Base-by-base conservation (phyloP, 352 stramenopile genomes). In the Pythium volutum region DNA sequence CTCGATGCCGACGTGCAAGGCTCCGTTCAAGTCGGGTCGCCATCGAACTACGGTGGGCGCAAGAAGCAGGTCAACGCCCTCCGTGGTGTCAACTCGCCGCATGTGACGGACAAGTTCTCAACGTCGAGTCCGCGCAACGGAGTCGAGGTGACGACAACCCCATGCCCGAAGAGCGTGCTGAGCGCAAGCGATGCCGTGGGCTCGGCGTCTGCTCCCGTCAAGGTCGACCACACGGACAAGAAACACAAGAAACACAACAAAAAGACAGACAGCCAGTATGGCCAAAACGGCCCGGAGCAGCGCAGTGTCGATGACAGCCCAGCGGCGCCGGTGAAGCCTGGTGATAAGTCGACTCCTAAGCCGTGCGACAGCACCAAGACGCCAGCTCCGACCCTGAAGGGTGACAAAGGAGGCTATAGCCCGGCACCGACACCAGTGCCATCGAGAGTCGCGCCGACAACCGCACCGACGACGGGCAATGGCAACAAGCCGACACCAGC, bases 41-140 rank as follows among this genome's bases (percentile, higher is more conserved):
- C 73, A 10, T 73, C 62, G 26, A 78, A 76, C 43, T 83, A 83
- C 22, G 67, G 52, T 12, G 67, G 59, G 11, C 64, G 64, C 47
- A 72, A 68, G 55, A 79, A 76, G 29, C 54, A 79, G 12, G 42
- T n/a, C 10, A 69, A 66, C 25, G 50, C 38, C 14, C 59, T 83
- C 22, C 76, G 76, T 33, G 61, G 69, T 36, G 59, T 86, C 46
- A 69, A 75, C 29, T 81, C 74, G 26, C 76, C 74, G 16, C 56
- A 69, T 9, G 56, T 62, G 26, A 51, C 58, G 16, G 74, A 45
- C 41, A 77, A 78, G 56, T 85, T 76, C 57, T 76, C 71, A 46
- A 67, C 62, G 11, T 71, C 63, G 8, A 81, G 76, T 57, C 74
- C 74, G 31, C 68, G 62, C 34, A 48, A 62, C 41, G 55, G 54